Conservation (phyloP, 257 asterid species). For the Ilex aquifolium region DNA sequence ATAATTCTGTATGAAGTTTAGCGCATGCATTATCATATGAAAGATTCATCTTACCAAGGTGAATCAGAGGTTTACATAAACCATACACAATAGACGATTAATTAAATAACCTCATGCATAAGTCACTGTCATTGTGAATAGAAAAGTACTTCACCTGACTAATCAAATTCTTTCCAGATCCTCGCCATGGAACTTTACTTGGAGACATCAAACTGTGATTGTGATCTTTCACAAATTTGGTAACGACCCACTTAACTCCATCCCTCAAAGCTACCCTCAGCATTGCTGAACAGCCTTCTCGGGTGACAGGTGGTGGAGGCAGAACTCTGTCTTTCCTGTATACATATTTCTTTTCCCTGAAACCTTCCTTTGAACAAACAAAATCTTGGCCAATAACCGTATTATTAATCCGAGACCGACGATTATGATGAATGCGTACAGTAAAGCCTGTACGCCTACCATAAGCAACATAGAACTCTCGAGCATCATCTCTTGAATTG, state of each 20-base stretch:
- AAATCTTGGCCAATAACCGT: conserved; percentile 26
- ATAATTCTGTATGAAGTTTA: too few species aligned
- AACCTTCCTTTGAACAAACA: conserved; percentile 25
- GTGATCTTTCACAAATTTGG: conserved; percentile 26
- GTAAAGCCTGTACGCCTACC: conserved; percentile 20
- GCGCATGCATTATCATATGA: too few species aligned
- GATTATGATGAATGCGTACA: conserved; percentile 19
- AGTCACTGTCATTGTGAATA: too few species aligned
- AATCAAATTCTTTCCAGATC: conserved; percentile 11
- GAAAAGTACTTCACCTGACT: conserved; percentile 6
- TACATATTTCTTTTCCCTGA: conserved; percentile 21
- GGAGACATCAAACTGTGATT: conserved; percentile 25
- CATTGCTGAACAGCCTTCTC: conserved; percentile 25
- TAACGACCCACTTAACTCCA: conserved; percentile 22
- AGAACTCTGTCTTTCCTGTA: conserved; percentile 19
- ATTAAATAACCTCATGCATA: too few species aligned
- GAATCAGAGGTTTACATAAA: too few species aligned
- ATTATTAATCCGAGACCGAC: conserved; percentile 21
- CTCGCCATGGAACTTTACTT: conserved; percentile 22
- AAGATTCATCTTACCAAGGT: too few species aligned
- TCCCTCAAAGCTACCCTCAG: conserved; percentile 20
- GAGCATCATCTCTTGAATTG: conserved; percentile 22
- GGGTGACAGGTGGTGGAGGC: conserved; percentile 21
- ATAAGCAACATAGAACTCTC: conserved; percentile 15
- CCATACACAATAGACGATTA: too few species aligned